Evolutionary conservation across 371 early-diverging fungal species (phyloP).

Genomic region (Dichotomocladium elegans): DNA sequence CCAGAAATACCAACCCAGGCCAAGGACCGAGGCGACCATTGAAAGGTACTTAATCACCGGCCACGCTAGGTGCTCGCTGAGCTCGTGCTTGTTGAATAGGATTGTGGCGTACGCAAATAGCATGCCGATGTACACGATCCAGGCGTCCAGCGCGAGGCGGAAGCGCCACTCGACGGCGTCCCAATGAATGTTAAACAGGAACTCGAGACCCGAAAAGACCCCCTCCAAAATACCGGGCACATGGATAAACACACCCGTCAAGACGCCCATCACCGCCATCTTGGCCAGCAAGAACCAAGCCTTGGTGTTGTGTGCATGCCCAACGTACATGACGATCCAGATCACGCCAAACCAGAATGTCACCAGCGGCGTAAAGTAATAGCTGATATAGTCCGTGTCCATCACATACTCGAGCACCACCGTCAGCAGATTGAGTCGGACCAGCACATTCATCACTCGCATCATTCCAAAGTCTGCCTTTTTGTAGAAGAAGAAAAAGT

Average conservation of each 20-base stretch:
- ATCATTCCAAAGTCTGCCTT: conserved; percentile 62
- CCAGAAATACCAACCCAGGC: conserved; percentile 42
- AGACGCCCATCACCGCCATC: conserved; percentile 35
- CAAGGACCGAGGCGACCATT: conserved; percentile 23
- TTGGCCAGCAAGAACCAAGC: conserved; percentile 48
- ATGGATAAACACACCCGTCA: conserved; percentile 37
- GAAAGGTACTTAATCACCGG: conserved; percentile 18
- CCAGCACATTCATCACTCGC: conserved; percentile 58
- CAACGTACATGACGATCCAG: conserved; percentile 62
- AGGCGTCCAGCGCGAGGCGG: conserved; percentile 57
- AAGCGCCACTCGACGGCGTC: conserved; percentile 63
- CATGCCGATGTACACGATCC: conserved; percentile 62
- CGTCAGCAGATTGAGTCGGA: conserved; percentile 70
- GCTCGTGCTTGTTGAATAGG: conserved; percentile 39
- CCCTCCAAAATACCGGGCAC: conserved; percentile 39
- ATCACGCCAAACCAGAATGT: conserved; percentile 69
- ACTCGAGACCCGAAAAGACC: conserved; percentile 29
- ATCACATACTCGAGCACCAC: conserved; percentile 61
- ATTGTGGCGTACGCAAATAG: conserved; percentile 43
- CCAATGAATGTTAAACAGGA: conserved; percentile 53
- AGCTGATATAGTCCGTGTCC: conserved; percentile 64
- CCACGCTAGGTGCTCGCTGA: conserved; percentile 39
- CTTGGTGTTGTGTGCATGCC: conserved; percentile 38
- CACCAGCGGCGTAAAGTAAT: conserved; percentile 76
- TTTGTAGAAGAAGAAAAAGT: conserved; percentile 65